Evolutionary conservation across 1,139 yeast genomes (phyloP).

Genomic region (Geotrichum carabidarum): DNA sequence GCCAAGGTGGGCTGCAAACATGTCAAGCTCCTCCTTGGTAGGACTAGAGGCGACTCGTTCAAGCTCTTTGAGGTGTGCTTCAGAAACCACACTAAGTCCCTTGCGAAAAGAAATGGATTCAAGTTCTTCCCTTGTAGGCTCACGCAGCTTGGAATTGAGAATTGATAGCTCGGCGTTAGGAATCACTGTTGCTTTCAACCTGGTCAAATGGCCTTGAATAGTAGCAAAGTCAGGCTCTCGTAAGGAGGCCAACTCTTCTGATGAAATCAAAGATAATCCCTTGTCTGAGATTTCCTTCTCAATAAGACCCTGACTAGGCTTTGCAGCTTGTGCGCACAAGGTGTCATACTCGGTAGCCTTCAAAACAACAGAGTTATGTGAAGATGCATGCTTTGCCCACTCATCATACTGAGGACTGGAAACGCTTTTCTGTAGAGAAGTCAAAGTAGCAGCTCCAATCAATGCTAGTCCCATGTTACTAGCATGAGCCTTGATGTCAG

Average conservation of each 20-base stretch:
- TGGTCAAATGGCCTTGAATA: constrained; percentile 9
- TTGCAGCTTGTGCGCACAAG: constrained; percentile 7
- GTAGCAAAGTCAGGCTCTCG: constrained; percentile 11
- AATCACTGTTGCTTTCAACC: constrained; percentile 25
- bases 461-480: constrained; percentile 27
- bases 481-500: constrained; percentile 30
- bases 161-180: constrained; percentile 29
- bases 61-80: constrained; percentile 29
- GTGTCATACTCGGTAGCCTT: constrained; percentile 25
- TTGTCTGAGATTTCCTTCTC: constrained; percentile 23
- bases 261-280: constrained; percentile 27
- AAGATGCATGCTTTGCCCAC: constrained; percentile 32
- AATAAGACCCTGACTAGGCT: constrained; percentile 25
- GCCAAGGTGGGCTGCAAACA: constrained; percentile 43
- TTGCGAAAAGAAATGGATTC: constrained; percentile 24
- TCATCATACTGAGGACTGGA: constrained; percentile 26
- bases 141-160: constrained; percentile 20
- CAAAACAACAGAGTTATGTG: constrained; percentile 32
- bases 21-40: constrained; percentile 40
- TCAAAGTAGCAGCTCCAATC: constrained; percentile 31
- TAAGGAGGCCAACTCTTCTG: constrained; percentile 4
- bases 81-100: constrained; percentile 29
- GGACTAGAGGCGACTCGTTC: constrained; percentile 29
- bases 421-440: constrained; percentile 39
- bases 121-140: constrained; percentile 16